phyloP scores from a whole-genome alignment of 225 moss, liverwort and hornwort species.

The Pseudisothecium myosuroides region DNA sequence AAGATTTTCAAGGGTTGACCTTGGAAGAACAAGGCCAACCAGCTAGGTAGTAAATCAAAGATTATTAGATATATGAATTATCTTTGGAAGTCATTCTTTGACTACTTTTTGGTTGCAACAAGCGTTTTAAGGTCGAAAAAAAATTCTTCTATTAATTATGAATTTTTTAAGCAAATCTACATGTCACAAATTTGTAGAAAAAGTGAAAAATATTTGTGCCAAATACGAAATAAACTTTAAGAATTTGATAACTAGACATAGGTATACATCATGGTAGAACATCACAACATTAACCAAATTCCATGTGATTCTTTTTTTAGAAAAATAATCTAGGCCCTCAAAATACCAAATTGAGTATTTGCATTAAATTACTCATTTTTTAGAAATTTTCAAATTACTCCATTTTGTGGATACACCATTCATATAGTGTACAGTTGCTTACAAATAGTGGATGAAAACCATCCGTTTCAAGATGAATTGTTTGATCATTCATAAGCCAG shows the following conservation, averaged over 20 bases:
- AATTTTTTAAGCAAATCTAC: background rate
- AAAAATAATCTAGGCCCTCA: background rate
- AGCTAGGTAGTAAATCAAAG: background rate
- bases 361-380: background rate
- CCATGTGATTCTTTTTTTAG: no score
- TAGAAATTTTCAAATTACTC: background rate
- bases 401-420: no score
- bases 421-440: background rate
- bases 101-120: background rate
- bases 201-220: background rate
- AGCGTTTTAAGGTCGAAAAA: fast-evolving
- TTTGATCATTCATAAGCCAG: background rate
- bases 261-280: background rate
- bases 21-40: no score
- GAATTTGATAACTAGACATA: background rate
- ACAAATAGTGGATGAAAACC: background rate
- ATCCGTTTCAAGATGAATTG: background rate
- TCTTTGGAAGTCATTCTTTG: background rate
- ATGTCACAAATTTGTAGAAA: background rate
- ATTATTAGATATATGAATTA: background rate
- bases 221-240: background rate
- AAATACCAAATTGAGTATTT: background rate
- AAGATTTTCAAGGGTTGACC: background rate
- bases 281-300: background rate
- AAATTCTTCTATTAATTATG: background rate